Percentiles rank a stretch among this genome's conserved stretches.
Conservation (phyloP, 2,329 filamentous ascomycete species). For the Aureobasidium leucospermi region DNA sequence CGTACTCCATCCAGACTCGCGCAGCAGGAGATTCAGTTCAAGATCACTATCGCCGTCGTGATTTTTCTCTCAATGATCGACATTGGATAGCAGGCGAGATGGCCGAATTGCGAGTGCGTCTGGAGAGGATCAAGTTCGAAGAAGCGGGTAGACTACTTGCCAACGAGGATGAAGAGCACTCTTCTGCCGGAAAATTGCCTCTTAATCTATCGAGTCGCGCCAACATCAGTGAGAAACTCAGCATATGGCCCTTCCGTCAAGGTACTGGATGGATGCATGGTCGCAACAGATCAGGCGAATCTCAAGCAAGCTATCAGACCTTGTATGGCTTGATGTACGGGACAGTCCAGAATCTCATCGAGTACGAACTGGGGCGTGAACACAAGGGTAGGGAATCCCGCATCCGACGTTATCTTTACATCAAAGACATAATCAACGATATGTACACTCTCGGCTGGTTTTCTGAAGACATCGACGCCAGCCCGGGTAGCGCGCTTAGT, state of each 20-base stretch:
- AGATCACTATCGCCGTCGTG: not conserved
- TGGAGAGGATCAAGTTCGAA: not conserved
- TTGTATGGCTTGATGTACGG: not conserved
- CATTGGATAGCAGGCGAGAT: not conserved
- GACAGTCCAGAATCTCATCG: not conserved
- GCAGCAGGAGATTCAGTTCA: not conserved
- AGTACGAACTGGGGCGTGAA: not conserved
- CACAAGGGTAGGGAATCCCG: not conserved
- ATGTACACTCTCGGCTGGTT: not conserved
- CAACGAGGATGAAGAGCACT: not conserved
- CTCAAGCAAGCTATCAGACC: not conserved
- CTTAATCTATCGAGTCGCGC: not conserved
- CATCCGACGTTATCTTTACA: not conserved
- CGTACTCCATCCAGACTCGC: not conserved
- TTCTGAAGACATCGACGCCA: not conserved
- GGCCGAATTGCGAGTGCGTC: not conserved
- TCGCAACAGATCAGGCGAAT: not conserved
- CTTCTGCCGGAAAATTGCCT: not conserved
- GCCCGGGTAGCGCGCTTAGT: not conserved
- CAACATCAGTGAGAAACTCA: not conserved
- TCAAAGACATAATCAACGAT: not conserved
- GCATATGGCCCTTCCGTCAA: not conserved
- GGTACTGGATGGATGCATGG: too few relatives aligned
- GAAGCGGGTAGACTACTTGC: not conserved
- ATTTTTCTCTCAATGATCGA: not conserved